Evolutionary conservation across 495 filamentous ascomycete genomes (phyloP).

Genomic region (Aspergillus diversus): DNA sequence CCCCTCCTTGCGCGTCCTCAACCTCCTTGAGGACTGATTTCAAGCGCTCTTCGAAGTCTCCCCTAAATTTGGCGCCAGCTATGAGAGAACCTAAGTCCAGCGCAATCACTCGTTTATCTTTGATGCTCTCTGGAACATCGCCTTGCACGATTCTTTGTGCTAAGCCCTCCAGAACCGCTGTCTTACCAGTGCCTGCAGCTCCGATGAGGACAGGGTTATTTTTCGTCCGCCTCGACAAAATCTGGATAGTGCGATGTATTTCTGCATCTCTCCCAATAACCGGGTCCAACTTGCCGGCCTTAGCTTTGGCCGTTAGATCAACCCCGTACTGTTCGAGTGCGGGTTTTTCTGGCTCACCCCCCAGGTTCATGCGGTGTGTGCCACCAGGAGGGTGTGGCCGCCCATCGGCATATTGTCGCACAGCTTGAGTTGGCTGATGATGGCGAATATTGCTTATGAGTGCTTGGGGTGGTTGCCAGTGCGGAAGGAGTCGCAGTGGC

Average conservation of each 20-base stretch:
- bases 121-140: constrained; percentile 95
- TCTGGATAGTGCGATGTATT: constrained; percentile 92
- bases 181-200: constrained; percentile 92
- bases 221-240: constrained; percentile 90
- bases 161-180: constrained; percentile 89
- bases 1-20: constrained; percentile 80
- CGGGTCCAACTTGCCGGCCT: constrained; percentile 88
- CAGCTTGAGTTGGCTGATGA: constrained; percentile 18
- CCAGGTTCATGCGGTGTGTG: constrained; percentile 89
- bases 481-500: constrained; percentile 26
- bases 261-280: constrained; percentile 92
- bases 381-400: constrained; percentile 86
- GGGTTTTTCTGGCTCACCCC: constrained; percentile 76
- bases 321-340: constrained; percentile 89
- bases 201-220: constrained; percentile 97
- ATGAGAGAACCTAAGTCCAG: constrained; percentile 91
- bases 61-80: constrained; percentile 92
- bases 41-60: constrained; percentile 93
- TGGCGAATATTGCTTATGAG: constrained; percentile 12
- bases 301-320: constrained; percentile 85
- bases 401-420: constrained; percentile 72
- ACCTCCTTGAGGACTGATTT: constrained; percentile 92
- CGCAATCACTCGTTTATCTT: constrained; percentile 86
- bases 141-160: constrained; percentile 89
- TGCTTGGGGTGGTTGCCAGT: constrained; percentile 23